phyloP scores from a whole-genome alignment of 345 rosid genomes.

The Arabis hirsuta region DNA sequence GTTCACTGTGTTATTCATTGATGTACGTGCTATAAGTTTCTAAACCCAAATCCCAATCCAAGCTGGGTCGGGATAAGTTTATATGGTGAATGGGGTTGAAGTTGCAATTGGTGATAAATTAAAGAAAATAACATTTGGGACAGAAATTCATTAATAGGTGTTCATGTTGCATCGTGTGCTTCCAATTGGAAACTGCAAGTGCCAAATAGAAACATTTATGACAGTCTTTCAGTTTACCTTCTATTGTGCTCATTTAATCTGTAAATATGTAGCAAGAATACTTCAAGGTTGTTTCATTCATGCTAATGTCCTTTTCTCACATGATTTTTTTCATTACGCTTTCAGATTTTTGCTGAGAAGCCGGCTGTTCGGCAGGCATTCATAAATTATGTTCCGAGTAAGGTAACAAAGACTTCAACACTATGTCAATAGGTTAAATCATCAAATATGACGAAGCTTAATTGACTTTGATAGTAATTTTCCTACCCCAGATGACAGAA shows the following conservation, averaged over 20 bases:
- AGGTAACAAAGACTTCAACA: conserved; percentile 59
- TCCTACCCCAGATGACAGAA: conserved; percentile 74
- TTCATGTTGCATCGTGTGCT: conserved; percentile 24
- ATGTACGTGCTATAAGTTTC: conserved; percentile 18
- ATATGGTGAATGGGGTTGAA: conserved; percentile 11
- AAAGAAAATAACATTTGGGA: not conserved
- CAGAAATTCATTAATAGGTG: conserved; percentile 1
- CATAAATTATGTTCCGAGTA: conserved; percentile 77
- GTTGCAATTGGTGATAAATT: conserved; percentile 3
- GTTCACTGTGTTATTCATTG: conserved; percentile 22
- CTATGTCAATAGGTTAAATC: conserved; percentile 23
- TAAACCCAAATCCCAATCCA: conserved; percentile 21
- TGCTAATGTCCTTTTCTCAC: not conserved
- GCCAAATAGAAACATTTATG: not conserved
- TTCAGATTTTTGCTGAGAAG: conserved; percentile 94
- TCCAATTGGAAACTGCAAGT: conserved; percentile 9
- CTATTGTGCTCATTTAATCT: not conserved
- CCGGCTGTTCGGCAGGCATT: conserved; percentile 93
- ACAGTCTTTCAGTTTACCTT: conserved; percentile 20
- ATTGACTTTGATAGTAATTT: conserved; percentile 23
- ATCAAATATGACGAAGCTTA: conserved; percentile 12
- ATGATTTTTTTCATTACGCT: conserved; percentile 23
- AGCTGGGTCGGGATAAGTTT: not conserved
- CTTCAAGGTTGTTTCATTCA: not conserved
- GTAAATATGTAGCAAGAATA: not conserved